Evolutionary conservation across 257 asterid genomes (phyloP).

Genomic region (Primulina tabacum): DNA sequence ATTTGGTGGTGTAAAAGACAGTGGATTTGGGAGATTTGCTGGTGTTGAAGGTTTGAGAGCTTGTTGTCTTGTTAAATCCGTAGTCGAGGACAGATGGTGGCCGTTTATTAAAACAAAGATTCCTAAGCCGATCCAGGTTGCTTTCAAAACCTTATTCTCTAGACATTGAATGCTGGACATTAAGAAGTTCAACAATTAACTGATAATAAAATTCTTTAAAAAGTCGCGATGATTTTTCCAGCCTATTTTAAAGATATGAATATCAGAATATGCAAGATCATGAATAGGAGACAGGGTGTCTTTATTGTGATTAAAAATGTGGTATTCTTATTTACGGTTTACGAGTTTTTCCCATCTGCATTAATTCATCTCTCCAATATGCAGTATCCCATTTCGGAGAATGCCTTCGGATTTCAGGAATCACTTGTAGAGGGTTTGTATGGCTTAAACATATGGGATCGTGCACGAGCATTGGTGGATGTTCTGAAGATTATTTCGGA

Average conservation of each 20-base stretch:
- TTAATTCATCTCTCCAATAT: not conserved
- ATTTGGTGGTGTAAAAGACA: conserved; percentile 94
- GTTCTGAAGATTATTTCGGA: conserved; percentile 72
- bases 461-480: conserved; percentile 64
- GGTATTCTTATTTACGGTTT: not conserved
- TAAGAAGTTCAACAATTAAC: not conserved
- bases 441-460: conserved; percentile 75
- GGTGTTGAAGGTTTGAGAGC: conserved; percentile 95
- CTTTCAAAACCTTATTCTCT: conserved; percentile 1
- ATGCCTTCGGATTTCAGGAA: conserved; percentile 73
- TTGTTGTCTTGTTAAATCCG: conserved; percentile 91
- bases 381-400: conserved; percentile 86
- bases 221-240: too few species aligned
- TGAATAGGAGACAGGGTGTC: too few species aligned
- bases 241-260: too few species aligned
- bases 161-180: not conserved
- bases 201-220: too few species aligned
- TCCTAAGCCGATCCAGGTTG: conserved; percentile 95
- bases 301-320: not conserved
- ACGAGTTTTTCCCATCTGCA: not conserved
- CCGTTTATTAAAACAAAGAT: conserved; percentile 87
- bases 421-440: conserved; percentile 78
- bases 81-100: conserved; percentile 96
- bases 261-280: too few species aligned
- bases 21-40: conserved; percentile 98